Evolutionary conservation across 192 early-diverging fungal species (phyloP), one percentile per base, ranked within the genome.

Genomic region (Umbelopsis ramanniana): DNA sequence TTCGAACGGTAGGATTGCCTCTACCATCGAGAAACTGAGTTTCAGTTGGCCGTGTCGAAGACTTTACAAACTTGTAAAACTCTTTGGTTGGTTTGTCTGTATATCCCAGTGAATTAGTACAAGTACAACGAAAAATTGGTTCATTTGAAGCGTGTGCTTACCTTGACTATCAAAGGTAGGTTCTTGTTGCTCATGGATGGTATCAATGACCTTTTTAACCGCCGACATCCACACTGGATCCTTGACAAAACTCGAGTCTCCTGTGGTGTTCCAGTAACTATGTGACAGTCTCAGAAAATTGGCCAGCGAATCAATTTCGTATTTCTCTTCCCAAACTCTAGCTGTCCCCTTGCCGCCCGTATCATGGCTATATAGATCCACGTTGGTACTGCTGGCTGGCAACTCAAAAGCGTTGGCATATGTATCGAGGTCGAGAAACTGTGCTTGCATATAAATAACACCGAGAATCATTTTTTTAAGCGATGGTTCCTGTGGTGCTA

Each of bases 341-440:
- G 35, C 35, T 3, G 57, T 15, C 12, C 33, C 57, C 19, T n/a
- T 37, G 15, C 11, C n/a, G 17, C 33, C 33, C 14, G 2, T 37
- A 19, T 38, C 57, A 4, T 37, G 24, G 12, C 57, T 3, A 14
- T 19, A 11, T 37, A 37, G 4, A 37, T 37, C 7, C 57, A n/a
- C 11, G 50, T 7, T 10, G 38, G 83, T 26, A 8, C 67, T 68
- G 9, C 74, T 72, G 7, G 24, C 15, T 17, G 85, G 85, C 3
- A 83, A 76, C 67, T 86, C 74, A 78, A 86, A 92, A 15, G 90
- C 89, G 66, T 92, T 92, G 14, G 88, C 80, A 60, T 86, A 90
- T 6, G 84, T 79, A 38, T 85, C 70, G 26, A 72, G 43, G 12
- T 33, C 37, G 37, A 76, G 46, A 46, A 68, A 66, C 43, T 60